A percentile compares a stretch with the other conserved stretches of the same genome.
phyloP scores from a whole-genome alignment of 345 rosid species.

The Euphorbia lathyris region DNA sequence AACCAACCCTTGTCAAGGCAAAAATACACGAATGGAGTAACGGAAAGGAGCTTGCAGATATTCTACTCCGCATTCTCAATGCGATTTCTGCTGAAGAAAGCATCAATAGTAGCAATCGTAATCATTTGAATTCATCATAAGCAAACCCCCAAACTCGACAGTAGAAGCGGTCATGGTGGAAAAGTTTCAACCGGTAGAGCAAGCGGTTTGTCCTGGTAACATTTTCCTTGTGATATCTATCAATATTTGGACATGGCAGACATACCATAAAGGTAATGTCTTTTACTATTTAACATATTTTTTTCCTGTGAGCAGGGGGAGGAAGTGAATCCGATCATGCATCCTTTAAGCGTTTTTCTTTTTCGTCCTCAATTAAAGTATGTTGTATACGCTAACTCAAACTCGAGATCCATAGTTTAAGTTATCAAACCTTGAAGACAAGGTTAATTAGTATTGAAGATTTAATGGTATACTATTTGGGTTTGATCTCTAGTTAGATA shows the following conservation, averaged over 20 bases:
- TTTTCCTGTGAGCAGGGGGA: too few relatives aligned
- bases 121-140: constrained; percentile 14
- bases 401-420: too few relatives aligned
- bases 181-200: not conserved
- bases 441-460: too few relatives aligned
- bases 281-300: not conserved
- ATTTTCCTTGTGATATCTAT: not conserved
- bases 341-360: too few relatives aligned
- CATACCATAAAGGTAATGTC: not conserved
- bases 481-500: not conserved
- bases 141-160: constrained; percentile 5
- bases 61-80: constrained; percentile 43
- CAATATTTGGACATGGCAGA: not conserved
- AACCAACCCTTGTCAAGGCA: constrained; percentile 54
- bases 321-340: too few relatives aligned
- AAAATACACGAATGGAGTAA: constrained; percentile 63
- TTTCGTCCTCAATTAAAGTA: too few relatives aligned
- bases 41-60: constrained; percentile 52
- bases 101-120: not conserved
- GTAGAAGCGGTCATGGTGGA: not conserved
- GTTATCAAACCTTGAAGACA: too few relatives aligned
- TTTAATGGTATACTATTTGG: not conserved
- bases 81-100: constrained; percentile 25
- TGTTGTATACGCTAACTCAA: too few relatives aligned
- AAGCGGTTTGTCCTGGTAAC: not conserved